phyloP scores from a whole-genome alignment of 345 rosid genomes.

The Pugionium cornutum region DNA sequence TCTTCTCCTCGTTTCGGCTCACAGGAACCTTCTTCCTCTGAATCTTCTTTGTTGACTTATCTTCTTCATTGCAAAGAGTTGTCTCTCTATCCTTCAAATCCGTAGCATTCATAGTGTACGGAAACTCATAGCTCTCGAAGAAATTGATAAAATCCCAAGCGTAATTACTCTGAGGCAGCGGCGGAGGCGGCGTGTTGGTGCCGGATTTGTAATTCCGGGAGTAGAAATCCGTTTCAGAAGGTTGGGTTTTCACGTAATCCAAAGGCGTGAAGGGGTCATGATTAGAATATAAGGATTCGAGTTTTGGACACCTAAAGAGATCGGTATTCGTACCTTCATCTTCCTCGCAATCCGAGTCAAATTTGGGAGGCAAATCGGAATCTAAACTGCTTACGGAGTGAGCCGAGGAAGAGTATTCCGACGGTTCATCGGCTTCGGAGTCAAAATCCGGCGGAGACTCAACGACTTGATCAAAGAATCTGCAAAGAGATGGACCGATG shows the following conservation, averaged over 20 bases:
- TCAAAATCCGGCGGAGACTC: conserved; percentile 16
- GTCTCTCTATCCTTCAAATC: conserved; percentile 26
- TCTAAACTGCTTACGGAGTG: conserved; percentile 40
- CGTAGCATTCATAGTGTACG: conserved; percentile 19
- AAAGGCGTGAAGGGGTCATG: too few species aligned
- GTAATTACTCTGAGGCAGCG: conserved; percentile 52
- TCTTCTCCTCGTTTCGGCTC: conserved; percentile 4
- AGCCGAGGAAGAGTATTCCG: conserved; percentile 29
- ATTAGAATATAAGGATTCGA: conserved; percentile 12
- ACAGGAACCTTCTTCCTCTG: neutral
- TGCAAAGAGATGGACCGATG: conserved; percentile 48
- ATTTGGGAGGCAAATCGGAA: conserved; percentile 55
- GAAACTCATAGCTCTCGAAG: conserved; percentile 39
- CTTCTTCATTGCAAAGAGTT: conserved; percentile 13
- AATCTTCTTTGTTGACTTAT: neutral
- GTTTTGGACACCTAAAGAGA: conserved; percentile 17
- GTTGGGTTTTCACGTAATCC: neutral
- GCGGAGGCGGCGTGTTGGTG: conserved; percentile 44
- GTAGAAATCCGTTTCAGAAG: conserved; percentile 20
- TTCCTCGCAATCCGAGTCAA: conserved; percentile 55
- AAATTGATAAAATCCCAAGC: conserved; percentile 70
- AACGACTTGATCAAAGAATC: conserved; percentile 42
- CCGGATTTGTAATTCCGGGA: conserved; percentile 27
- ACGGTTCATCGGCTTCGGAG: neutral
- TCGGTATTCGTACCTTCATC: conserved; percentile 34